Conservation (phyloP, 1,139 yeast species). For the Geotrichum histeridarum region DNA sequence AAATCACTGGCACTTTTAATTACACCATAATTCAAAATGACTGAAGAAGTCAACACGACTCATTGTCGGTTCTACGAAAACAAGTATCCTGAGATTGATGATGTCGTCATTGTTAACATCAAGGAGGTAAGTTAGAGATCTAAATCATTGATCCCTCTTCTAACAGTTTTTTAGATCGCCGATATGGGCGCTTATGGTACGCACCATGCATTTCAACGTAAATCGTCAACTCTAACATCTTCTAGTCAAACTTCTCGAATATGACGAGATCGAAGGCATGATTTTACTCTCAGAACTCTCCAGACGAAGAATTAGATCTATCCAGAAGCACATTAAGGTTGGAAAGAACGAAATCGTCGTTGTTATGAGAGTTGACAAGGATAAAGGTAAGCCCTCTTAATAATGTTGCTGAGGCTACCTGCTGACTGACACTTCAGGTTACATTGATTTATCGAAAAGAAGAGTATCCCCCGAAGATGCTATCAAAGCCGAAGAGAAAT, state of each 20-base stretch:
- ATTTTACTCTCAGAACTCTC: constrained; percentile 91
- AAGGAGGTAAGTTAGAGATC: constrained; percentile 70
- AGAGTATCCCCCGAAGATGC: constrained; percentile 98
- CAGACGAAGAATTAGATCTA: constrained; percentile 97
- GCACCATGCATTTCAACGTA: neutral
- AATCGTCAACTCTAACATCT: constrained; percentile 2
- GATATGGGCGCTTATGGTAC: constrained; percentile 35
- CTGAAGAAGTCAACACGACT: constrained; percentile 52
- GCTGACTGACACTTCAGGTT: constrained; percentile 32
- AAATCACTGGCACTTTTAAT: no score
- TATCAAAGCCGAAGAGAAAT: constrained; percentile 94
- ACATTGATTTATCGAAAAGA: constrained; percentile 95
- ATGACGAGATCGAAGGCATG: constrained; percentile 99
- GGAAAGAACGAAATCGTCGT: constrained; percentile 98
- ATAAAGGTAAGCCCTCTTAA: constrained; percentile 56
- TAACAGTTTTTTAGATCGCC: constrained; percentile 26
- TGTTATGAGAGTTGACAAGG: constrained; percentile 97
- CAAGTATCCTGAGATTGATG: constrained; percentile 98
- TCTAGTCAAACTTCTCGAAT: constrained; percentile 79
- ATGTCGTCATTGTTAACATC: constrained; percentile 97
- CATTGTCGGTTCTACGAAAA: constrained; percentile 96
- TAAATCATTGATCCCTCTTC: neutral
- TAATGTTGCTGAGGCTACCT: neutral
- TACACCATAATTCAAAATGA: constrained; percentile 20
- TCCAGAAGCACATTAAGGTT: constrained; percentile 93